phyloP scores from a whole-genome alignment of 306 rosid species.

The Castanospermum australe region DNA sequence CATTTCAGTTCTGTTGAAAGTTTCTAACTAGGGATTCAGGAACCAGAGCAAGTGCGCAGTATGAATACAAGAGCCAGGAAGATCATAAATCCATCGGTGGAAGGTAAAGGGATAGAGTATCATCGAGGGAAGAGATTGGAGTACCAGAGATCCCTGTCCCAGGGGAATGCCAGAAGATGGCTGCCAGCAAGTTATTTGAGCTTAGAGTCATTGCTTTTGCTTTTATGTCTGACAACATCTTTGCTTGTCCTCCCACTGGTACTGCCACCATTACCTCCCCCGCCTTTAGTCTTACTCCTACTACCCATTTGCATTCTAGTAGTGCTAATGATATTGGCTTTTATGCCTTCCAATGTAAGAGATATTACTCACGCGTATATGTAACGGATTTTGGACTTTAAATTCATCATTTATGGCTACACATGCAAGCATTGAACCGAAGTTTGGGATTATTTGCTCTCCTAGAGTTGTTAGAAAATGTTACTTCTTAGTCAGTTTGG shows the following conservation, averaged over 20 bases:
- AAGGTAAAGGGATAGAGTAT: neutral
- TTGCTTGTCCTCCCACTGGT: constrained; percentile 56
- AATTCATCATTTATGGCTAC: too few relatives aligned
- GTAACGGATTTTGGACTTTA: neutral
- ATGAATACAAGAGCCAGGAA: constrained; percentile 12
- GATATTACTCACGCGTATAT: constrained; percentile 42
- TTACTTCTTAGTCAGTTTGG: too few relatives aligned
- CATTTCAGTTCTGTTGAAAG: neutral
- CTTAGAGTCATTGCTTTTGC: constrained; percentile 47
- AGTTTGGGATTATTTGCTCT: too few relatives aligned
- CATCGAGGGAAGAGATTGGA: constrained; percentile 26
- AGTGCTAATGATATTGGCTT: constrained; percentile 54
- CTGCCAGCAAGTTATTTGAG: constrained; percentile 40
- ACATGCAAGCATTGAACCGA: too few relatives aligned
- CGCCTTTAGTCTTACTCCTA: constrained; percentile 51
- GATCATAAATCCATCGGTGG: neutral
- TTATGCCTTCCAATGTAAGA: constrained; percentile 57
- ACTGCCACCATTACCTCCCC: constrained; percentile 63
- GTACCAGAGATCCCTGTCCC: constrained; percentile 30
- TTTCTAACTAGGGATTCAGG: neutral
- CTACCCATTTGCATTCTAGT: constrained; percentile 51
- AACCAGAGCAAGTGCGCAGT: neutral
- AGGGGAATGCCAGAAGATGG: constrained; percentile 41
- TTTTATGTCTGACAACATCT: constrained; percentile 46
- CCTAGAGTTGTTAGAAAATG: too few relatives aligned